phyloP scores from a whole-genome alignment of 2,329 filamentous ascomycete genomes.

The Talaromyces sp. region DNA sequence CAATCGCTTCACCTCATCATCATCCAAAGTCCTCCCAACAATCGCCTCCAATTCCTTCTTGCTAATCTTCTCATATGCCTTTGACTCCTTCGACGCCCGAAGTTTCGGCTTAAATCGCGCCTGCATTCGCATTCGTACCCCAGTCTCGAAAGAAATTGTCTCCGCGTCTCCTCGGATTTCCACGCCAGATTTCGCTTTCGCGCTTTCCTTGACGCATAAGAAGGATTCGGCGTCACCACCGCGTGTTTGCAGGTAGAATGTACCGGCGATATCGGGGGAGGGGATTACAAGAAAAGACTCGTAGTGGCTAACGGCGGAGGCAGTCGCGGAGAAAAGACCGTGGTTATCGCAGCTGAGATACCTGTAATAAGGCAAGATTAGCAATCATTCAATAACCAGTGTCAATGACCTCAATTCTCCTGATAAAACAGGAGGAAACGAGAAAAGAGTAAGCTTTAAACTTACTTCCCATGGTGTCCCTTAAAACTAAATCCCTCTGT shows the following conservation, averaged over 20 bases:
- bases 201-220: slow-evolving; percentile 62
- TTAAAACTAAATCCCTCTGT: slow-evolving; percentile 85
- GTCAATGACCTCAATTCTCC: too few species aligned
- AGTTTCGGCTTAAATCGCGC: slow-evolving; percentile 86
- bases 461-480: slow-evolving; percentile 79
- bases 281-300: slow-evolving; percentile 76
- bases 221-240: slow-evolving; percentile 66
- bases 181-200: slow-evolving; percentile 51
- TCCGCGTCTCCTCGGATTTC: slow-evolving; percentile 79
- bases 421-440: too few species aligned
- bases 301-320: slow-evolving; percentile 79
- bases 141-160: slow-evolving; percentile 67
- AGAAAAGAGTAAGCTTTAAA: slow-evolving; percentile 7
- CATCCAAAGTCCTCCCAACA: slow-evolving; percentile 73
- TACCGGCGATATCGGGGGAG: slow-evolving; percentile 65
- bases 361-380: slow-evolving; percentile 46
- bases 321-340: slow-evolving; percentile 73
- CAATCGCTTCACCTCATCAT: slow-evolving; percentile 81
- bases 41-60: slow-evolving; percentile 81
- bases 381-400: neutral
- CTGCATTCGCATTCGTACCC: slow-evolving; percentile 86
- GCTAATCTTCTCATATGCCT: slow-evolving; percentile 81
- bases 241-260: slow-evolving; percentile 72
- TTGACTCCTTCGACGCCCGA: slow-evolving; percentile 79
- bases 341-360: slow-evolving; percentile 86